Evolutionary conservation across 2,329 filamentous ascomycete species (phyloP).

Genomic region (Pseudogymnoascus sp.): DNA sequence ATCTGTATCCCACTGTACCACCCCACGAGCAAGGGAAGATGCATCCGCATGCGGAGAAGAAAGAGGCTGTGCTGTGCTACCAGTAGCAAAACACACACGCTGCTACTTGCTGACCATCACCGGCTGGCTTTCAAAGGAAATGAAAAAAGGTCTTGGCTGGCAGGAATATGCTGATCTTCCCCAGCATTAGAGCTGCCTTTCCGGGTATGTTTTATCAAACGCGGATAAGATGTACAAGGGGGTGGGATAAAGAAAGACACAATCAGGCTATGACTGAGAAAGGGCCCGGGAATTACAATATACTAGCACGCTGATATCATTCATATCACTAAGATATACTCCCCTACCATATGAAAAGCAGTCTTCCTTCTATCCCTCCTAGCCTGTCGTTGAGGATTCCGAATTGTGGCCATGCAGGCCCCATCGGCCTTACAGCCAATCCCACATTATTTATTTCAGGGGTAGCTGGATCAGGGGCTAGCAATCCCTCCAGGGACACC

Average conservation of each 20-base stretch:
- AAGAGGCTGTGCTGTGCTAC: not conserved
- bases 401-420: not conserved
- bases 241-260: not conserved
- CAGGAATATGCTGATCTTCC: not conserved
- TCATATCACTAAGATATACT: not conserved
- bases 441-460: not conserved
- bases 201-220: slow-evolving; percentile 1
- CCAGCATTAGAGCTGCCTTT: not conserved
- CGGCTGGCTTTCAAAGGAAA: not conserved
- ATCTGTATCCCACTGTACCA: not conserved
- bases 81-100: not conserved
- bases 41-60: not conserved
- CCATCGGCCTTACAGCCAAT: not conserved
- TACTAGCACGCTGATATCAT: not conserved
- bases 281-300: not conserved
- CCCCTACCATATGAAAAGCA: too few relatives aligned
- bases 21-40: not conserved
- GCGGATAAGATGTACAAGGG: not conserved
- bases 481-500: not conserved
- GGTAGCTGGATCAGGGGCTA: not conserved
- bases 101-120: not conserved
- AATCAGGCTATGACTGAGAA: not conserved
- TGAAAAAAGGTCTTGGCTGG: not conserved
- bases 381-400: not conserved
- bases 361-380: not conserved